phyloP scores from a whole-genome alignment of 768 basidiomycete species.

The Cytidiella melzeri region DNA sequence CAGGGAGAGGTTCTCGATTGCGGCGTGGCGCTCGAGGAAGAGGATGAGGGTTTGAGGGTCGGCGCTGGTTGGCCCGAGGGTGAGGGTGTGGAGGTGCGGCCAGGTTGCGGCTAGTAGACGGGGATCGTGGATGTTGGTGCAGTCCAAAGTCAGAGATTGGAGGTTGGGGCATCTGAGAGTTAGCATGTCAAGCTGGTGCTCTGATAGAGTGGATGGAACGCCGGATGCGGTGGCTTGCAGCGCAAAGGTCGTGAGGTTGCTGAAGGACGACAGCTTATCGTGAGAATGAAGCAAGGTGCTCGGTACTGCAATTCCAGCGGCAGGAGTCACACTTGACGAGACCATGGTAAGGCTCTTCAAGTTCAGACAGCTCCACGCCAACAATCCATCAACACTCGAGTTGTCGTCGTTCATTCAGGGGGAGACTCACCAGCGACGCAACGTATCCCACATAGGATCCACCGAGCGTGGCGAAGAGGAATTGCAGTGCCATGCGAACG shows the following conservation, averaged over 20 bases:
- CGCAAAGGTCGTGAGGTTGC: background rate
- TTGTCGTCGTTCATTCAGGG: background rate
- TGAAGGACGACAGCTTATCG: background rate
- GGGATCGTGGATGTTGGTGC: slow-evolving; percentile 47
- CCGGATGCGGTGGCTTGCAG: background rate
- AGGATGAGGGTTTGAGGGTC: slow-evolving; percentile 50
- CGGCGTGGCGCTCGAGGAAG: slow-evolving; percentile 63
- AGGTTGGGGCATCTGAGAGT: slow-evolving; percentile 57
- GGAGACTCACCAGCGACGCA: slow-evolving; percentile 55
- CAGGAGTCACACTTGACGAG: background rate
- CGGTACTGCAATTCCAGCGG: background rate
- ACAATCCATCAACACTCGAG: background rate
- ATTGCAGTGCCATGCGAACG: slow-evolving; percentile 66
- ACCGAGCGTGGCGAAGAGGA: slow-evolving; percentile 51
- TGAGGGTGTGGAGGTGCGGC: slow-evolving; percentile 56
- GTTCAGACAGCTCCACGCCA: slow-evolving; percentile 52
- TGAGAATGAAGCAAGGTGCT: background rate
- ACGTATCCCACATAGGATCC: slow-evolving; percentile 75
- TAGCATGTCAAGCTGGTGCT: slow-evolving; percentile 44
- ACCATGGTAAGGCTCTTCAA: slow-evolving; percentile 40
- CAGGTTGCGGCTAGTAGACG: slow-evolving; percentile 56
- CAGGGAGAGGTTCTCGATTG: slow-evolving; percentile 29
- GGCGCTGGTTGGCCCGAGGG: slow-evolving; percentile 38
- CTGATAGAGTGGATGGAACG: background rate
- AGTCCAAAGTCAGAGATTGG: slow-evolving; percentile 55